These are phyloP conservation scores for Microcos paniculata DNA, from an alignment of 345 rosid species.

Conservation along the genomic window DNA sequence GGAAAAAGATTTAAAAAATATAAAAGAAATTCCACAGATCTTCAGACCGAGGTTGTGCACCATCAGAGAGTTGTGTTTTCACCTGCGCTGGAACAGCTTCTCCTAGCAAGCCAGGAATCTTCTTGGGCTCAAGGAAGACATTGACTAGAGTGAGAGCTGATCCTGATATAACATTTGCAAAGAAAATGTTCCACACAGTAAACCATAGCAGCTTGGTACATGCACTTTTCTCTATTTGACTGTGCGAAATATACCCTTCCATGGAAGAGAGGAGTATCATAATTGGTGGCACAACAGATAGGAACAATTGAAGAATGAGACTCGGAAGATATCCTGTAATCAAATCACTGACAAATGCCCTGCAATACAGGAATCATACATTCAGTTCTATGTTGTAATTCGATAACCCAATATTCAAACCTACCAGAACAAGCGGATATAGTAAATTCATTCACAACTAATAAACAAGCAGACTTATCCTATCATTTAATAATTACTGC, in stretches of 20 bases:
- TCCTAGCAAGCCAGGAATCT: conserved; percentile 70
- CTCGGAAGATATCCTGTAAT: conserved; percentile 95
- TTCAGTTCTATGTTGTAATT: conserved; percentile 12
- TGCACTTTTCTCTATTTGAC: conserved; percentile 74
- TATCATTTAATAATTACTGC: neutral
- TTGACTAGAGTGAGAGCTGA: conserved; percentile 62
- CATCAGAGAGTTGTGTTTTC: conserved; percentile 15
- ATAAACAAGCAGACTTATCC: neutral
- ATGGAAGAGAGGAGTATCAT: conserved; percentile 74
- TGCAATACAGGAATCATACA: conserved; percentile 36
- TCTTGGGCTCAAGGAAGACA: conserved; percentile 76
- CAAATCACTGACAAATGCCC: conserved; percentile 65
- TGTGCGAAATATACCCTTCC: conserved; percentile 73
- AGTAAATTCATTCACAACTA: neutral
- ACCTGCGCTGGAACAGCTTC: conserved; percentile 91
- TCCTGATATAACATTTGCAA: conserved; percentile 81
- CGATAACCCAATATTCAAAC: neutral
- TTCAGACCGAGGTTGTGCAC: neutral
- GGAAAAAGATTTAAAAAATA: neutral
- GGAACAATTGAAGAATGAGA: conserved; percentile 68
- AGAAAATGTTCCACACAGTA: conserved; percentile 84
- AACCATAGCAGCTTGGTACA: conserved; percentile 71
- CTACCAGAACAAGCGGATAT: neutral
- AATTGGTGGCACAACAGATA: conserved; percentile 59
- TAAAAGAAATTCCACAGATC: neutral